Conservation (phyloP, 441 rosid genomes). For the Syzygium malaccense region DNA sequence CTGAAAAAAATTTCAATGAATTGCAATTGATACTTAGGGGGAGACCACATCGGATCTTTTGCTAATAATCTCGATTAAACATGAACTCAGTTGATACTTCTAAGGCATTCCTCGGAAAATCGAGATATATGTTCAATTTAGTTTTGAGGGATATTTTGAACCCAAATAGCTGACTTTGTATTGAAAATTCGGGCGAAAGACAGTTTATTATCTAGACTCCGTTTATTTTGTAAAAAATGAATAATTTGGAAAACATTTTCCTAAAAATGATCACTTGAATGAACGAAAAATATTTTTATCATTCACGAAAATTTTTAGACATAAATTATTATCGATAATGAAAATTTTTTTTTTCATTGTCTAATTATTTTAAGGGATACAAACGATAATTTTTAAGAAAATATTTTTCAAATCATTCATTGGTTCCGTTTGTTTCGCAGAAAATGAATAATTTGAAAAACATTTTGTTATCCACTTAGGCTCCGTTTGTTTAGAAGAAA, state of each 20-base stretch:
- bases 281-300: rapidly evolving
- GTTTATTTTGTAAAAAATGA: rapidly evolving
- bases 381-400: no score
- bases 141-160: background rate
- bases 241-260: background rate
- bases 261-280: rapidly evolving
- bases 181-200: no score
- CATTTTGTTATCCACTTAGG: no score
- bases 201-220: no score
- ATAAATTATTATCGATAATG: background rate
- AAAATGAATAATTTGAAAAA: no score
- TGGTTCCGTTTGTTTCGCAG: no score
- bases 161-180: no score
- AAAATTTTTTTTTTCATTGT: rapidly evolving
- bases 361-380: background rate
- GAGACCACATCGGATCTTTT: background rate
- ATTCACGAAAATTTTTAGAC: background rate
- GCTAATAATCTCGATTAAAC: background rate
- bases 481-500: no score
- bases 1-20: background rate
- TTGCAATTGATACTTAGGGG: rapidly evolving
- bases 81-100: background rate
- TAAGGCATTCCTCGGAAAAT: background rate
- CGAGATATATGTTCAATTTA: background rate
- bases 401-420: no score